Percentiles rank a stretch among this genome's conserved stretches.
Evolutionary conservation across 164 flowering plant genomes (phyloP).

Genomic region (Magnolia kwangsiensis): DNA sequence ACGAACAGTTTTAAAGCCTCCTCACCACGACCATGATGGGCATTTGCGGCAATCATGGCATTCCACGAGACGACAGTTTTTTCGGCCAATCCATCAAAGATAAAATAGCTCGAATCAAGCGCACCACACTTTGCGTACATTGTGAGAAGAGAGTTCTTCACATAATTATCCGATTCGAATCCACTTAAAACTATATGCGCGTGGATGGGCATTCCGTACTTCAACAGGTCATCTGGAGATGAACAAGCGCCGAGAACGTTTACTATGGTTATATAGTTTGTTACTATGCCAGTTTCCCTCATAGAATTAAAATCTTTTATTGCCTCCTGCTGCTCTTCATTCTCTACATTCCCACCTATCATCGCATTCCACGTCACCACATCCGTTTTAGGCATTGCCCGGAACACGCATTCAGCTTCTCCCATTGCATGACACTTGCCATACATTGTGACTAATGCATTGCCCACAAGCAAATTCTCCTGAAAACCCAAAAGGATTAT

Average conservation of each 20-base stretch:
- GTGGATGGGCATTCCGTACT: conserved; percentile 62
- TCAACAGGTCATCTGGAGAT: conserved; percentile 34
- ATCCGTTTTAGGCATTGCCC: conserved; percentile 43
- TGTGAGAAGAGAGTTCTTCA: conserved; percentile 70
- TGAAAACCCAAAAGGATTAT: conserved; percentile 42
- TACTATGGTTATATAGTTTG: conserved; percentile 64
- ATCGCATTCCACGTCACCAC: conserved; percentile 76
- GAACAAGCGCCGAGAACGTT: conserved; percentile 58
- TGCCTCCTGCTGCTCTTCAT: conserved; percentile 48
- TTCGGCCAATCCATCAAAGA: conserved; percentile 39
- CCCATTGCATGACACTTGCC: conserved; percentile 49
- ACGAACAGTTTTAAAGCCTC: conserved; percentile 52
- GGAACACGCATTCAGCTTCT: conserved; percentile 47
- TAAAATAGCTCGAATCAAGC: conserved; percentile 40
- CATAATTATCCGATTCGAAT: conserved; percentile 52
- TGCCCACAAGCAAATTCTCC: conserved; percentile 58
- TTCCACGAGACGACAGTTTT: conserved; percentile 57
- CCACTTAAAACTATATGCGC: conserved; percentile 46
- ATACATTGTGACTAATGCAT: conserved; percentile 75
- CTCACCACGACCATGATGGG: conserved; percentile 60
- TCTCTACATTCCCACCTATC: conserved; percentile 64
- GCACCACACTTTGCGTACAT: conserved; percentile 84
- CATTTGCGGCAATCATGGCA: conserved; percentile 74
- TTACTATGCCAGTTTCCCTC: conserved; percentile 35
- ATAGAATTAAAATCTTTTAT: conserved; percentile 43